A percentile compares a stretch with the other conserved stretches of the same genome.
Evolutionary conservation across 2,329 filamentous ascomycete genomes (phyloP).

Genomic region (Hypoxylon sp.): DNA sequence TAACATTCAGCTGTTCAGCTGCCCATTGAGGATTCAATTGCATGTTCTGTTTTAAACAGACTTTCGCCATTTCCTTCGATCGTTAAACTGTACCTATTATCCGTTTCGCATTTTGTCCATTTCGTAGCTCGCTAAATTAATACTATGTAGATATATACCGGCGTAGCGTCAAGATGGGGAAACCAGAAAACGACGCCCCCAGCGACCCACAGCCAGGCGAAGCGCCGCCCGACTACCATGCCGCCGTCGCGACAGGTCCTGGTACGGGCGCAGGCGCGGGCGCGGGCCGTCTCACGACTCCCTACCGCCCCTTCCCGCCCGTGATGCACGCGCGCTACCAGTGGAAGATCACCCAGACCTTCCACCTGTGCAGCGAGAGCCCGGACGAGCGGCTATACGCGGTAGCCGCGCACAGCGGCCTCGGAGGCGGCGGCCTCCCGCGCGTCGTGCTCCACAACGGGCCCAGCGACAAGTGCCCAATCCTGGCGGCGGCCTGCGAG

Average conservation of each 20-base stretch:
- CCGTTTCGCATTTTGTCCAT: no score
- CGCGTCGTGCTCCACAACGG: slow-evolving; percentile 10
- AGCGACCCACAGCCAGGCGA: slow-evolving; percentile 1
- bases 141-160: no score
- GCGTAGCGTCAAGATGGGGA: not conserved
- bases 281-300: not conserved
- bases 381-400: slow-evolving; percentile 9
- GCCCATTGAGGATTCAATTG: not conserved
- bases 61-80: not conserved
- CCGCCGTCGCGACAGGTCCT: not conserved
- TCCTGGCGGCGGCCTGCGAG: slow-evolving; percentile 7
- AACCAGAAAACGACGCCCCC: no score
- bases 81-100: no score
- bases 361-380: slow-evolving; percentile 10
- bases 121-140: no score
- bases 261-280: no score
- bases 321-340: slow-evolving; percentile 16
- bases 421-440: not conserved
- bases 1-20: no score
- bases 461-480: not conserved
- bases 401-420: not conserved
- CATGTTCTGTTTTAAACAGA: not conserved
- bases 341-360: slow-evolving; percentile 10
- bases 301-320: slow-evolving; percentile 8
- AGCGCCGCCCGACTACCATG: slow-evolving; percentile 8